phyloP scores from a whole-genome alignment of 108 stramenopile species.

The Stephanodiscus triporus region DNA sequence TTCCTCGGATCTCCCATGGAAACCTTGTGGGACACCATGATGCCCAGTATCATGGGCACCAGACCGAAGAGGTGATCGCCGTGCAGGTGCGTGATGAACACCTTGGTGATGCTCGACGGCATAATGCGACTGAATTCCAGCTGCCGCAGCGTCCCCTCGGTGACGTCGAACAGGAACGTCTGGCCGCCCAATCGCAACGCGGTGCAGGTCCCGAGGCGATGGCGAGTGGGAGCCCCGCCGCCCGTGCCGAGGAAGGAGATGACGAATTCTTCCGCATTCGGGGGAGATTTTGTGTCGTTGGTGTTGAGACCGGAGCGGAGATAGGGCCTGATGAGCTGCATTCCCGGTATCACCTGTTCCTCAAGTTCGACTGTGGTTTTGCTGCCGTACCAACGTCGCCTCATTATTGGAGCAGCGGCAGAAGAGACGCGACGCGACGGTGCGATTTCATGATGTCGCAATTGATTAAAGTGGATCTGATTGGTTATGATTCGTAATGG shows the following conservation, averaged over 20 bases:
- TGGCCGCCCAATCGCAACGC: constrained; percentile 60
- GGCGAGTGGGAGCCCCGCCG: constrained; percentile 55
- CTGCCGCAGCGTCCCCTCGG: constrained; percentile 91
- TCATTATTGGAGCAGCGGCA: background rate
- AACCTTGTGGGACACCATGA: constrained; percentile 31
- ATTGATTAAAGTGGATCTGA: background rate
- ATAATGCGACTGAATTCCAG: constrained; percentile 43
- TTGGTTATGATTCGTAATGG: background rate
- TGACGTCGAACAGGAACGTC: constrained; percentile 87
- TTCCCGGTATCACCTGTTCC: constrained; percentile 3
- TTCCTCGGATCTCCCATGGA: constrained; percentile 15
- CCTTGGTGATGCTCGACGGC: constrained; percentile 45
- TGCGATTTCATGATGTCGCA: background rate
- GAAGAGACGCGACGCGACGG: background rate
- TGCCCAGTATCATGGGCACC: constrained; percentile 72
- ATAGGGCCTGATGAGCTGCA: constrained; percentile 13
- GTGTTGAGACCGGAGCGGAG: constrained; percentile 9
- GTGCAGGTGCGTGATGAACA: constrained; percentile 94
- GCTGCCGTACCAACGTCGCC: constrained; percentile 4
- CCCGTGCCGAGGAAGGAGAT: constrained; percentile 80
- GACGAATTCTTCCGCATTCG: constrained; percentile 41
- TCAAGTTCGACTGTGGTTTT: constrained; percentile 4
- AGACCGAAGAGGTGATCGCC: constrained; percentile 95
- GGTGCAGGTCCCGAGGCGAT: constrained; percentile 54
- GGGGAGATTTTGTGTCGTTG: background rate